Conservation (phyloP, 108 stramenopile species). For the Nitzschia sp. region DNA sequence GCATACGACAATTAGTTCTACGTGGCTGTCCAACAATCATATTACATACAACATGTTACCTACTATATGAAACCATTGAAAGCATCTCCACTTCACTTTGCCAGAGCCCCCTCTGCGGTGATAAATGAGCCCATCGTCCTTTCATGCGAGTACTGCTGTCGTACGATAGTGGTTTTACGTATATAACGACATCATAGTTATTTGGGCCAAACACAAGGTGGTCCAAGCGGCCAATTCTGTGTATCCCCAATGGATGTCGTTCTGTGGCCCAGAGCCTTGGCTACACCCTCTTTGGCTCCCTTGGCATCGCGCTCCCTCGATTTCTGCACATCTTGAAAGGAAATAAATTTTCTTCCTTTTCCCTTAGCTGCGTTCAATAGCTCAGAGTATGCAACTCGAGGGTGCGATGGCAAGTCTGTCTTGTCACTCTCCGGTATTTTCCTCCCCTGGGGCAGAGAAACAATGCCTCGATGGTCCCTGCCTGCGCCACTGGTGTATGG, state of each 20-base stretch:
- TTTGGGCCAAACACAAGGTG: no score
- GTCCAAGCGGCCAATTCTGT: no score
- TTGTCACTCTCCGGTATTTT: not conserved
- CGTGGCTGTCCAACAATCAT: no score
- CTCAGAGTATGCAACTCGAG: not conserved
- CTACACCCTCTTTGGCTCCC: not conserved
- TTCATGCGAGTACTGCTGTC: no score
- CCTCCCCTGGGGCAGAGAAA: not conserved
- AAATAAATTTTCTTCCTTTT: not conserved
- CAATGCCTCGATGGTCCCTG: not conserved
- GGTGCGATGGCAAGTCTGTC: not conserved
- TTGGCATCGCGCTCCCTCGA: constrained; percentile 1
- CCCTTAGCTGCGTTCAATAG: not conserved
- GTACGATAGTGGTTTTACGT: no score
- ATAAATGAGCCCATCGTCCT: no score
- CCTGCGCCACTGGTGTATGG: not conserved
- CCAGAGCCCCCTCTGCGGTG: no score
- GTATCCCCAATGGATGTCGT: no score
- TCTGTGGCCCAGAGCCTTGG: not conserved
- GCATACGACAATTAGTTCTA: not conserved
- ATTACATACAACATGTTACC: no score
- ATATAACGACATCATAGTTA: no score
- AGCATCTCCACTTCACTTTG: no score
- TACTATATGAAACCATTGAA: no score
- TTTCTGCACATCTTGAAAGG: constrained; percentile 1